phyloP scores from a whole-genome alignment of 371 early-diverging fungal genomes.

The Mucor circinelloides region DNA sequence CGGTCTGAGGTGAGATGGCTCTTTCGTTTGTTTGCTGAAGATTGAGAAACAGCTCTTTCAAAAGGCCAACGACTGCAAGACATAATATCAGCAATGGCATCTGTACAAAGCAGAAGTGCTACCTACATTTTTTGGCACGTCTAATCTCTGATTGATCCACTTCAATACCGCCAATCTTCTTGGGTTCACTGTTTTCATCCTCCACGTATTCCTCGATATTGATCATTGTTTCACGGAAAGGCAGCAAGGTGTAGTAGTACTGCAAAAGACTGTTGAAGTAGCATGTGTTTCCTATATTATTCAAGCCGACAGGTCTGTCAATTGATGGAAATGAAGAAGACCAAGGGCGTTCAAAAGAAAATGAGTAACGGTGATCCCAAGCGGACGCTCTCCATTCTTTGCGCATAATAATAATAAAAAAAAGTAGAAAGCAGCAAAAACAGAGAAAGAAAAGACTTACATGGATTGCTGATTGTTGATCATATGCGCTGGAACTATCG shows the following conservation, averaged over 20 bases:
- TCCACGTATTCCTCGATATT: slow-evolving; percentile 53
- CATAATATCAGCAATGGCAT: background rate
- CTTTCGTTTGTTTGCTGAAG: slow-evolving; percentile 36
- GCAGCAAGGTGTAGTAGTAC: slow-evolving; percentile 75
- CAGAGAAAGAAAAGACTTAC: slow-evolving; percentile 14
- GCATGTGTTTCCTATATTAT: slow-evolving; percentile 92
- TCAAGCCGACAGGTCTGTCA: slow-evolving; percentile 69
- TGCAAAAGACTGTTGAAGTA: slow-evolving; percentile 85
- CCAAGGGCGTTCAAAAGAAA: background rate
- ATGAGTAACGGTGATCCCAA: background rate
- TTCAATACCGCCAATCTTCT: slow-evolving; percentile 62
- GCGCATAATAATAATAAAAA: background rate
- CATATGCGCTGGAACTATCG: slow-evolving; percentile 23
- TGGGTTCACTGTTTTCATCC: slow-evolving; percentile 57
- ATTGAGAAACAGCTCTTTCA: slow-evolving; percentile 45
- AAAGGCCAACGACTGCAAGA: slow-evolving; percentile 42
- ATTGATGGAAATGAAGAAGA: background rate
- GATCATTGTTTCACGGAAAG: slow-evolving; percentile 65
- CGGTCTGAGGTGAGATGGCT: slow-evolving; percentile 52
- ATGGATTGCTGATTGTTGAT: background rate
- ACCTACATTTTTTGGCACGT: slow-evolving; percentile 53
- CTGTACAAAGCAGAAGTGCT: background rate
- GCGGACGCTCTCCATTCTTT: background rate
- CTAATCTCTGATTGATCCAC: slow-evolving; percentile 57
- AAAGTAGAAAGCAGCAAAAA: no score